Base-by-base conservation (phyloP, 1,139 yeast species). In the Arxiozyma heterogenica region DNA sequence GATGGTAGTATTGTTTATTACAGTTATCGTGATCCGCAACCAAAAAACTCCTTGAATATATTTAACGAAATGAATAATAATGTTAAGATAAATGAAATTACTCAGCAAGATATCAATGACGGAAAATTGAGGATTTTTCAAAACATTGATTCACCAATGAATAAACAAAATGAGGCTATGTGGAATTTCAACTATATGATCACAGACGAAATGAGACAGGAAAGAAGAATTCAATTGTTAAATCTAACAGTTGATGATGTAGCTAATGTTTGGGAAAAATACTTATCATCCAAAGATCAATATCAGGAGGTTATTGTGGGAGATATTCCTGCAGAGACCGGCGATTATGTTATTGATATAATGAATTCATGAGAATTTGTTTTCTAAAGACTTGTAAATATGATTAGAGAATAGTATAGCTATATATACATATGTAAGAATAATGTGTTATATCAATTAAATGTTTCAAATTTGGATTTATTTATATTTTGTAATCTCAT, bases 11-110 rank as follows among this genome's bases (percentile, higher is more conserved):
- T 91, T 62, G 80, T 86, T 52, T 90, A 79, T 72, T 94, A 86
- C 71, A 89, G 97, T 0, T 93, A 93, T 72, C 79, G 98, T 62
- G 98, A 93, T 70, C 98, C 98, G 20, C 84, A 88, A 59, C 89
- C 97, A 0, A 67, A 78, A 44, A 80, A 81, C 59, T 85, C 96
- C 2, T 70, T 89, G 18, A 72, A 75, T 7, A 79, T 86, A 0
- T 87, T 88, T 66, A 70, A 73, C 15, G 72, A 75, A 8, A 79
- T 85, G 0, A 86, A 87, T 67, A 70, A 73, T 23, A 72, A 75
- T n/a, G 77, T 89, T 3, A 83, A 83, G 9, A 64, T 69, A 9
- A 78, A 80, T 70, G 87, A 88, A 0, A 61, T 77, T 23, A 55
- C 64, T 21, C 70, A 75, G 0, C 73, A 77, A 27, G 96, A 89